These are phyloP conservation scores for Blakeslea trispora DNA, from an alignment of 371 early-diverging fungal genomes.

Conservation along the genomic window DNA sequence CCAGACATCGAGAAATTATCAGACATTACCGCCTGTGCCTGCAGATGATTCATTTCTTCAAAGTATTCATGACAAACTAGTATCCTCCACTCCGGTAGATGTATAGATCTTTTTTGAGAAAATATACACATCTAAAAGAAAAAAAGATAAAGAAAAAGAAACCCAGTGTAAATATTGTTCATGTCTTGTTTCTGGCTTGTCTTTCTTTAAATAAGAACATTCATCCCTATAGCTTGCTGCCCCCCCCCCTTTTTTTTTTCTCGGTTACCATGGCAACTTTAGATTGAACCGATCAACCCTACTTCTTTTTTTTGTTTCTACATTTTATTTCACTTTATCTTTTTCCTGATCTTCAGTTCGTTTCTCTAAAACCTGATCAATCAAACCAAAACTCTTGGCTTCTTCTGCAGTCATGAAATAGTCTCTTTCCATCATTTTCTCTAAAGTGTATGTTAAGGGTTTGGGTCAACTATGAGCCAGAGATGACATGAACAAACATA, in stretches of 20 bases:
- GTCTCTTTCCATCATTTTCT: slow-evolving; percentile 93
- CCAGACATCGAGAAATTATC: slow-evolving; percentile 21
- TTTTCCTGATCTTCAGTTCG: slow-evolving; percentile 49
- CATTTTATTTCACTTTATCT: slow-evolving; percentile 22
- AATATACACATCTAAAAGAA: too few species aligned
- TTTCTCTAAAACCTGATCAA: slow-evolving; percentile 83
- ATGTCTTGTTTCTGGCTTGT: too few species aligned
- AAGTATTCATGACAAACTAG: slow-evolving; percentile 22
- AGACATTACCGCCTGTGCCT: slow-evolving; percentile 25
- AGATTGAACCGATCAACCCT: too few species aligned
- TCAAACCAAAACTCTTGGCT: slow-evolving; percentile 90
- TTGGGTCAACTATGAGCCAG: too few species aligned
- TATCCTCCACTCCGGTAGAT: not conserved
- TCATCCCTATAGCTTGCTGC: too few species aligned
- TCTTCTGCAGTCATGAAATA: slow-evolving; percentile 93
- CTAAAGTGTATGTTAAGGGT: too few species aligned
- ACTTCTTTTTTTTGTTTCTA: slow-evolving; percentile 12
- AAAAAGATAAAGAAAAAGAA: too few species aligned
- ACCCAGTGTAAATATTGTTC: too few species aligned
- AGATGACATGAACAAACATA: slow-evolving; percentile 38
- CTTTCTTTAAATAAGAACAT: too few species aligned
- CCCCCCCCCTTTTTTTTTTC: too few species aligned
- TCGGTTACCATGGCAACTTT: too few species aligned
- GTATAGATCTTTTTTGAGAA: too few species aligned
- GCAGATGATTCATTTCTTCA: slow-evolving; percentile 26